phyloP scores from a whole-genome alignment of 2,329 filamentous ascomycete species.

The Cryphonectria radicalis region DNA sequence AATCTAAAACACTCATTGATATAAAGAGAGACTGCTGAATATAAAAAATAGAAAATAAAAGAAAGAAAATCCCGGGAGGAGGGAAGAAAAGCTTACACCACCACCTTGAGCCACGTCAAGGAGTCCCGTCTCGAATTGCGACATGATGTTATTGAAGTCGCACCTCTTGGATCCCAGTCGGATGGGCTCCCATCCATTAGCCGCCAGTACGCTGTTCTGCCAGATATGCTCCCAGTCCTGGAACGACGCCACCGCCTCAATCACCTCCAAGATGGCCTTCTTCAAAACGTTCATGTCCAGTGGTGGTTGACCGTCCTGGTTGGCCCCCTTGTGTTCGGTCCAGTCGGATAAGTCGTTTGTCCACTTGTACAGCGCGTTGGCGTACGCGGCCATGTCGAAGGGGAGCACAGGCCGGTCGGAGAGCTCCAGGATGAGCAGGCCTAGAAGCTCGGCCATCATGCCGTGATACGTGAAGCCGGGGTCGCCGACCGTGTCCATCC shows the following conservation, averaged over 20 bases:
- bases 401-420: slow-evolving; percentile 81
- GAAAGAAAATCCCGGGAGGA: not conserved
- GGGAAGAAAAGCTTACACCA: slow-evolving; percentile 65
- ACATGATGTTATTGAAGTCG: slow-evolving; percentile 79
- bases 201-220: slow-evolving; percentile 71
- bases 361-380: slow-evolving; percentile 65
- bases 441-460: slow-evolving; percentile 77
- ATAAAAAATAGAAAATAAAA: too few relatives aligned
- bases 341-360: slow-evolving; percentile 70
- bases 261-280: slow-evolving; percentile 65
- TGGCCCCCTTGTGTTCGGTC: slow-evolving; percentile 54
- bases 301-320: slow-evolving; percentile 37
- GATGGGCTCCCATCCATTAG: slow-evolving; percentile 76
- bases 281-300: slow-evolving; percentile 64
- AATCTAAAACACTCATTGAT: not conserved
- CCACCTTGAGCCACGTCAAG: slow-evolving; percentile 74
- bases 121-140: slow-evolving; percentile 79
- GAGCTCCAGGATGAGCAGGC: slow-evolving; percentile 82
- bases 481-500: slow-evolving; percentile 81
- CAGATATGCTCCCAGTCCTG: slow-evolving; percentile 77
- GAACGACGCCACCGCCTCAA: slow-evolving; percentile 65
- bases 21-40: not conserved
- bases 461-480: slow-evolving; percentile 82
- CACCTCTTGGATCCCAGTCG: slow-evolving; percentile 69
- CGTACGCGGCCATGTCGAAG: slow-evolving; percentile 79